Evolutionary conservation across 495 filamentous ascomycete genomes (phyloP).

Genomic region (Podospora pseudocomata): DNA sequence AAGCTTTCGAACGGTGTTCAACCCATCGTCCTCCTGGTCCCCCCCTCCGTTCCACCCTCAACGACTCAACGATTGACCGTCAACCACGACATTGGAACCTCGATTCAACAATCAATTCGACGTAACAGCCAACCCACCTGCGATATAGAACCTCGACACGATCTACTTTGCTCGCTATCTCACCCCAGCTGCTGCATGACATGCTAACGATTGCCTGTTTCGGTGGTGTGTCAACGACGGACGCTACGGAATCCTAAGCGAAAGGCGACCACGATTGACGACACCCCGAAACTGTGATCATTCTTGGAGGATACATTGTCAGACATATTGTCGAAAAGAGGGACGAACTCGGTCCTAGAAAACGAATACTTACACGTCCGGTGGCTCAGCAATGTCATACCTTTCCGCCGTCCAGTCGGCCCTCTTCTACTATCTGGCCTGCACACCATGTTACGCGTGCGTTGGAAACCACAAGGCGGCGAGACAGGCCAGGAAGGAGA

Average conservation of each 20-base stretch:
- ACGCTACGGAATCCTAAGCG: neutral
- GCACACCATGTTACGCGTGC: constrained; percentile 70
- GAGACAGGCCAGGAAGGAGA: constrained; percentile 58
- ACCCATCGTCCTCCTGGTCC: neutral
- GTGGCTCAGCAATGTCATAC: constrained; percentile 47
- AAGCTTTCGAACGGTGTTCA: neutral
- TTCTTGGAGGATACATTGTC: neutral
- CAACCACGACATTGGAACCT: neutral
- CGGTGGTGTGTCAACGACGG: neutral
- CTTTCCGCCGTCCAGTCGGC: constrained; percentile 65
- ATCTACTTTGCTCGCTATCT: too few relatives aligned
- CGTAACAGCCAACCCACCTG: neutral
- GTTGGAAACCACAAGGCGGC: constrained; percentile 60
- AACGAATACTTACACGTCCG: neutral
- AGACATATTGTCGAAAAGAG: neutral
- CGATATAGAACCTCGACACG: neutral
- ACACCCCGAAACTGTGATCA: neutral
- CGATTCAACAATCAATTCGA: neutral
- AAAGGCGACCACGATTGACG: neutral
- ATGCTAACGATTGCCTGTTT: neutral
- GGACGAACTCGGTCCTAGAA: neutral
- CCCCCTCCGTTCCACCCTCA: neutral
- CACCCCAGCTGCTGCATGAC: neutral
- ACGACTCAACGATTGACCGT: neutral
- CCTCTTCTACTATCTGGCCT: constrained; percentile 80